Base-by-base conservation (phyloP, 148 eudicot genomes). In the Chenopodium album region DNA sequence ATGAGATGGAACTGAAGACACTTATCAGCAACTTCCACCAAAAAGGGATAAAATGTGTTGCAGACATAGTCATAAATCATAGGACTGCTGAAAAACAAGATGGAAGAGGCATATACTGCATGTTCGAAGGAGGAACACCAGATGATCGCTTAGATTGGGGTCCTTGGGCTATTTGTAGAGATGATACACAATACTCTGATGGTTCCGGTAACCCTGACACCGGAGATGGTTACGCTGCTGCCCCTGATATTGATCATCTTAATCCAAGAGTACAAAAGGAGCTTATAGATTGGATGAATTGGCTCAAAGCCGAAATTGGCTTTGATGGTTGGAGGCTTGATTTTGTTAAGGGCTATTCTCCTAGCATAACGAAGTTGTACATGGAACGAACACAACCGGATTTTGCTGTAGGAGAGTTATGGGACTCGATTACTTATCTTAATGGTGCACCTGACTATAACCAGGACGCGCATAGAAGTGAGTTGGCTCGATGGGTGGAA, bases 101-200 rank as follows among this genome's bases (percentile, higher is more conserved):
- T 29, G 71, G 72, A 17, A 82, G 92, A 75, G 96, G 94, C 0
- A 82, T 88, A 65, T 92, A 87, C 82, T 88, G 91, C 90, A 91
- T 91, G n/a, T 92, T 87, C 47, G 96, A 94, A 73, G 98, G 98
- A 20, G 98, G 98, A 60, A 92, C 93, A 0, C 34, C 88, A 0
- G 94, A 92, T 69, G 78, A 85, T 54, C 94, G 96, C 1, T 86
- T 94, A 32, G 93, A 92, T 44, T 94, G 98, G 94, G 96, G 93
- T 0, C 94, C 93, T 0, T 84, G 90, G 3, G 79, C 87, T 65
- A 91, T 94, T 0, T 91, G 94, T 70, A 79, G 80, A 10, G 87
- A 90, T 28, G 95, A 94, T 46, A 69, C 44, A 2, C 50, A 82
- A n/a, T 92, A 87, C 75, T 90, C 93, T 1, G 90, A 90, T 54